Evolutionary conservation across 768 basidiomycete genomes (phyloP), one percentile per base, ranked within the genome.

Genomic region (Lactifluus pinguis): DNA sequence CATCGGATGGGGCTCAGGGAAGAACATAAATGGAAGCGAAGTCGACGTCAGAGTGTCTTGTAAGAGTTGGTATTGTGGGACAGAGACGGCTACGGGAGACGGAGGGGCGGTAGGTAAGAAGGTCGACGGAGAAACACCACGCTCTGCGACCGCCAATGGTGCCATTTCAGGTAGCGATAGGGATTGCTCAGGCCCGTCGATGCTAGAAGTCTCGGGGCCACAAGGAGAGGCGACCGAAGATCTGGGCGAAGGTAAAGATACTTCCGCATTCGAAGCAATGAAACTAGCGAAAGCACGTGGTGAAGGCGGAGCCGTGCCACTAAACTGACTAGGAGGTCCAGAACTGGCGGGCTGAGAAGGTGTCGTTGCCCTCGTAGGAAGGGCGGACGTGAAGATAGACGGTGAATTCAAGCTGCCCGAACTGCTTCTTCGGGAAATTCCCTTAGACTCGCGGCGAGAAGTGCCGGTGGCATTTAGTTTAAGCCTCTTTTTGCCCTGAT

Each of bases 381-480:
- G 64, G 3, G 68, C 65, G 2, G 73, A 72, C 1, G 68, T 65
- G 42, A 70, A 59, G 21, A 66, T 53, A 11, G 70, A 69, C 2
- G 70, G 69, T 21, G 73, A 72, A 25, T 68, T 64, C 29, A 70
- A 49, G 55, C 70, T 70, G 15, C 68, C 72, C 17, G 66, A 69
- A 65, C 71, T 72, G 45, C 68, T 68, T 59, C 68, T 66, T 13
- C 70, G 66, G n/a, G 65, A 66, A 14, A 71, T 56, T 6, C 61
- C 67, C 34, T 64, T 73, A 21, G 75, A 68, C 17, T 70, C 68
- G 42, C 59, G 65, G 50, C 67, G 70, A 47, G 66, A 66, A 65
- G 61, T 68, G 67, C 87, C 86, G 62, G 38, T 21, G 15, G 88
- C 85, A 65, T 89, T 88, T 4, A 87, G 87, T 69, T 89, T 91